Evolutionary conservation across 768 basidiomycete species (phyloP), one percentile per base, ranked within the genome.

Genomic region (Boletus subparvulus): DNA sequence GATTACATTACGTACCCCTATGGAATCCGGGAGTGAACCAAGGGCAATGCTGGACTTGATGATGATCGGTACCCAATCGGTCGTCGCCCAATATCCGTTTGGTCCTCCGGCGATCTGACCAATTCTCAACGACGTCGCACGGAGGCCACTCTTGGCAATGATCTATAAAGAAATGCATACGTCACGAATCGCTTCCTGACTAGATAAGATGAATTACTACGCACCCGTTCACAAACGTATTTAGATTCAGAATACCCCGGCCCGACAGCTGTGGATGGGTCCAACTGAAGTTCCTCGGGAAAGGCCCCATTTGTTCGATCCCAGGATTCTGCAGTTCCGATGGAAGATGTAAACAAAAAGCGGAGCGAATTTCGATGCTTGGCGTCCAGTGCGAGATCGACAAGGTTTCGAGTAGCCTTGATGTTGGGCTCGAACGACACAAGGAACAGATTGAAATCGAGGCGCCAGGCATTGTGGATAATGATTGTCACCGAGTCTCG

Each of bases 371-470:
- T 13, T n/a, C n/a, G 24, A 14, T 50, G 37, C 6, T 28, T 39
- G 11, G 49, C 17, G 11, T n/a, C 26, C 28, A 50, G 17, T 40
- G 49, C 51, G 4, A 52, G 42, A 36, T 44, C 33, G 21, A 52
- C 42, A 6, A 52, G 42, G 19, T 44, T 44, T n/a, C 51, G 33
- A n/a, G 51, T 26, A 6, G 42, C 51, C 33, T 17, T 43, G 33
- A 52, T 32, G 16, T 36, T 43, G 11, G 41, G 3, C 51, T 78
- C 74, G 54, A 73, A 52, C 4, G 51, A 52, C 1, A 12, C 42
- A 2, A 52, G 41, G 3, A 33, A 35, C 46, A 54, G 16, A 37
- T 54, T 78, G 59, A 79, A 79, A 47, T 80, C 71, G 5, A 80
- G 63, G 2, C 59, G 39, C 59, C 59, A 60, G 10, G 59, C 59